Conservation (phyloP, 2,329 filamentous ascomycete genomes). For the Xylariaceae sp. region DNA sequence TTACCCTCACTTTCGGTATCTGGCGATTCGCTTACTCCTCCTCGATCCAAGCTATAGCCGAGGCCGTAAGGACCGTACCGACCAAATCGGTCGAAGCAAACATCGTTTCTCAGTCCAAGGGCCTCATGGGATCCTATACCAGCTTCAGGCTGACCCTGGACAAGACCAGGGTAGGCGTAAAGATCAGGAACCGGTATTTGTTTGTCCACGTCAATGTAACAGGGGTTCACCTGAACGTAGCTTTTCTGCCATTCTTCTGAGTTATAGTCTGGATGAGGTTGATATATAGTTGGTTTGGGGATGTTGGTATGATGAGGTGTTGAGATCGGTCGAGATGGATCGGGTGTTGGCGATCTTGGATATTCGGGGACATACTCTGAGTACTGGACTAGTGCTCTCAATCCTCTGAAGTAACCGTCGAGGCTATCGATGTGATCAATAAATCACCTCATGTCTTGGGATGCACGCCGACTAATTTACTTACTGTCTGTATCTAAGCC, state of each 20-base stretch:
- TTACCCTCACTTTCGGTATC: slow-evolving; percentile 68
- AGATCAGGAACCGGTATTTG: slow-evolving; percentile 57
- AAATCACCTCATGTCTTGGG: neutral
- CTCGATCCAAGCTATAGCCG: slow-evolving; percentile 70
- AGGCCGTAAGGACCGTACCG: slow-evolving; percentile 80
- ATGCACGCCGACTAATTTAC: slow-evolving; percentile 20
- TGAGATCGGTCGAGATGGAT: slow-evolving; percentile 19
- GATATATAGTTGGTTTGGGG: slow-evolving; percentile 52
- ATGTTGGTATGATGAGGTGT: slow-evolving; percentile 34
- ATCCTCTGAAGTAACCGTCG: slow-evolving; percentile 73
- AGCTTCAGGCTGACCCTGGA: slow-evolving; percentile 72
- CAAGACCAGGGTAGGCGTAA: slow-evolving; percentile 66
- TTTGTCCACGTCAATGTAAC: slow-evolving; percentile 59
- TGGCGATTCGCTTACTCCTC: slow-evolving; percentile 67
- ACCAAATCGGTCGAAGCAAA: slow-evolving; percentile 86
- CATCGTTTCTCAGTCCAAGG: slow-evolving; percentile 68
- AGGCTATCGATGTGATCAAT: slow-evolving; percentile 51
- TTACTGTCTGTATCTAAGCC: slow-evolving; percentile 43
- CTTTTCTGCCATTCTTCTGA: slow-evolving; percentile 52
- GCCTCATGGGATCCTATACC: slow-evolving; percentile 72
- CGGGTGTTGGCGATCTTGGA: slow-evolving; percentile 43
- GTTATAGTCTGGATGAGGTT: slow-evolving; percentile 64
- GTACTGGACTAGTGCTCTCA: slow-evolving; percentile 64
- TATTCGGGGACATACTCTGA: slow-evolving; percentile 69
- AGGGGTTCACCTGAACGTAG: slow-evolving; percentile 53